These are phyloP conservation scores for Rosa rugosa DNA, from an alignment of 306 rosid species.

Conservation along the genomic window DNA sequence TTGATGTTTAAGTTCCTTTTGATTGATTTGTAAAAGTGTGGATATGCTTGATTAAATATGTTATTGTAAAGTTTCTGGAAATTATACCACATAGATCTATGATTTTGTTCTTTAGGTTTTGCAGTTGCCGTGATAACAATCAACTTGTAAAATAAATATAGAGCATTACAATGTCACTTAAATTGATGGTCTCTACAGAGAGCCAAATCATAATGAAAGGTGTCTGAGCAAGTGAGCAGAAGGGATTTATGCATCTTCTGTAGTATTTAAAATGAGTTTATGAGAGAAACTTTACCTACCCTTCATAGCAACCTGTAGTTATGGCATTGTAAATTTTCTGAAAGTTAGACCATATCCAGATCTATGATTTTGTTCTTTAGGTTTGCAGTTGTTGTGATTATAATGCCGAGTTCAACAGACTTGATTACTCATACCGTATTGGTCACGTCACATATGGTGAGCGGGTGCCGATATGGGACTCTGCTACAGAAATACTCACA, in stretches of 20 bases:
- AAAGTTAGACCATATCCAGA: background rate
- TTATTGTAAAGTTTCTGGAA: background rate
- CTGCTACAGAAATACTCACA: too few relatives aligned
- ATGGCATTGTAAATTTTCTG: background rate
- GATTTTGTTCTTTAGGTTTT: background rate
- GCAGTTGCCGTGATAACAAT: background rate
- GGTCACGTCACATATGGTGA: too few relatives aligned
- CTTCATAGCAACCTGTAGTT: background rate
- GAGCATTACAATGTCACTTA: background rate
- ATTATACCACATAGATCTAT: slow-evolving; percentile 1
- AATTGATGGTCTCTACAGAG: background rate
- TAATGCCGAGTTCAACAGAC: background rate
- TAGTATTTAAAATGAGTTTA: background rate
- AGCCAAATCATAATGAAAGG: background rate
- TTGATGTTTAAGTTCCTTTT: slow-evolving; percentile 8
- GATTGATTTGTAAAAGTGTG: background rate
- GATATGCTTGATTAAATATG: background rate
- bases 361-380: background rate
- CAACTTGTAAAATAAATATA: background rate
- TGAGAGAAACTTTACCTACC: background rate
- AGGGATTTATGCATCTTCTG: background rate
- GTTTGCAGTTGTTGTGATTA: background rate
- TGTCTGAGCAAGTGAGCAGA: background rate
- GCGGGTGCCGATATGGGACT: too few relatives aligned
- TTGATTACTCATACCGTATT: too few relatives aligned